These are phyloP conservation scores for Salix brachista DNA, from an alignment of 345 rosid species.

Conservation along the genomic window DNA sequence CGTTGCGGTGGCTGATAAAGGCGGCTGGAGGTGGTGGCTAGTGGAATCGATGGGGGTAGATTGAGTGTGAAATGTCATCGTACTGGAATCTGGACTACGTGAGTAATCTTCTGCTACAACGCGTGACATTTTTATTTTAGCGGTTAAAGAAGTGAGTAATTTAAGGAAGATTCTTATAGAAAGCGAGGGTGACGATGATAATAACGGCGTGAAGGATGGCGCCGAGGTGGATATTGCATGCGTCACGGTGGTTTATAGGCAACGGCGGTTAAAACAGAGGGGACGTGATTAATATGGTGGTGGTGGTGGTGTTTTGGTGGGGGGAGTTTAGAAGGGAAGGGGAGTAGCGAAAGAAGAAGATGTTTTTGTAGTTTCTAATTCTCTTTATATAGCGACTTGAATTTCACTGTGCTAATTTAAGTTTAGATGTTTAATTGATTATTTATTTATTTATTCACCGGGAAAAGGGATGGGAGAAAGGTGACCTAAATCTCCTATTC, in stretches of 20 bases:
- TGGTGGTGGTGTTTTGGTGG: background rate
- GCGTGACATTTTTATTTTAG: constrained; percentile 39
- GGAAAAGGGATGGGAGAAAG: constrained; percentile 37
- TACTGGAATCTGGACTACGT: background rate
- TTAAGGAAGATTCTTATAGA: background rate
- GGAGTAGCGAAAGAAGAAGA: background rate
- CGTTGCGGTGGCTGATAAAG: background rate
- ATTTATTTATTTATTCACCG: background rate
- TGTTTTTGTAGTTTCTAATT: too few species aligned
- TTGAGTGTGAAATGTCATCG: constrained; percentile 28
- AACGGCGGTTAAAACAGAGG: constrained; percentile 9
- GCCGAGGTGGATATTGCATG: constrained; percentile 8
- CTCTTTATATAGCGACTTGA: background rate
- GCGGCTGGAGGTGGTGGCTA: background rate
- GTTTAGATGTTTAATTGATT: background rate
- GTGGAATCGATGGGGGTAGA: background rate
- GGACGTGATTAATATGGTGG: background rate
- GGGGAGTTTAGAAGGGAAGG: background rate
- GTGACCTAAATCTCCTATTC: constrained; percentile 62
- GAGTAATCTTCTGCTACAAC: constrained; percentile 35
- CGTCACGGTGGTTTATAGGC: background rate
- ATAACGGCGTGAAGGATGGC: constrained; percentile 8
- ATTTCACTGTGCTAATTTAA: background rate
- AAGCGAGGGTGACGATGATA: background rate
- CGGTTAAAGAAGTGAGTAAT: background rate